Evolutionary conservation across 768 basidiomycete species (phyloP).

Genomic region (Suillus placidus): DNA sequence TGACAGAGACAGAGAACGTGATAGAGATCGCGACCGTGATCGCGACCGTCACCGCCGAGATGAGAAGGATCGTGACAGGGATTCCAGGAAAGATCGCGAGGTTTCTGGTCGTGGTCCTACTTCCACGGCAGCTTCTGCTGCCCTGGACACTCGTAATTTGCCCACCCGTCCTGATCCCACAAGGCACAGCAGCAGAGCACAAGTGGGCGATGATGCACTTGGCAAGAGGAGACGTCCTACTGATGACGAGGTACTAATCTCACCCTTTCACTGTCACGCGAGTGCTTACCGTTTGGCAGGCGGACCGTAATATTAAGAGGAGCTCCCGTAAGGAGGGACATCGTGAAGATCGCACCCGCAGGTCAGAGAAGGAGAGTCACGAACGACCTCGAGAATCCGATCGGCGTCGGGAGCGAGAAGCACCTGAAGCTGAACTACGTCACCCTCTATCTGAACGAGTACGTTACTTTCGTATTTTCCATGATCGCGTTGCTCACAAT

Average conservation of each 20-base stretch:
- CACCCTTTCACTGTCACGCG: slow-evolving; percentile 7
- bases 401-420: slow-evolving; percentile 66
- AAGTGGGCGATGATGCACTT: slow-evolving; percentile 60
- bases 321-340: slow-evolving; percentile 77
- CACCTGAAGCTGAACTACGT: slow-evolving; percentile 51
- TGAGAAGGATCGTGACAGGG: slow-evolving; percentile 66
- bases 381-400: slow-evolving; percentile 71
- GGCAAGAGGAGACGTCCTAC: slow-evolving; percentile 70
- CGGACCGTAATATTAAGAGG: slow-evolving; percentile 80
- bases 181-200: slow-evolving; percentile 52
- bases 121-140: slow-evolving; percentile 30
- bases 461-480: slow-evolving; percentile 20
- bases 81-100: slow-evolving; percentile 65
- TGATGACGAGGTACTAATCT: slow-evolving; percentile 71
- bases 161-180: slow-evolving; percentile 62
- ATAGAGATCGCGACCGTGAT: slow-evolving; percentile 47
- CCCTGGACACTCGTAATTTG: slow-evolving; percentile 55
- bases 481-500: slow-evolving; percentile 14
- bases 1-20: slow-evolving; percentile 50
- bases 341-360: slow-evolving; percentile 72
- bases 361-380: slow-evolving; percentile 69
- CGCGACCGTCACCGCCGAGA: slow-evolving; percentile 55
- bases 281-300: slow-evolving; percentile 40
- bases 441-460: slow-evolving; percentile 65
- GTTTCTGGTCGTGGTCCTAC: slow-evolving; percentile 37